phyloP scores from a whole-genome alignment of 306 rosid species.

The Trichosanthes cucumerina region DNA sequence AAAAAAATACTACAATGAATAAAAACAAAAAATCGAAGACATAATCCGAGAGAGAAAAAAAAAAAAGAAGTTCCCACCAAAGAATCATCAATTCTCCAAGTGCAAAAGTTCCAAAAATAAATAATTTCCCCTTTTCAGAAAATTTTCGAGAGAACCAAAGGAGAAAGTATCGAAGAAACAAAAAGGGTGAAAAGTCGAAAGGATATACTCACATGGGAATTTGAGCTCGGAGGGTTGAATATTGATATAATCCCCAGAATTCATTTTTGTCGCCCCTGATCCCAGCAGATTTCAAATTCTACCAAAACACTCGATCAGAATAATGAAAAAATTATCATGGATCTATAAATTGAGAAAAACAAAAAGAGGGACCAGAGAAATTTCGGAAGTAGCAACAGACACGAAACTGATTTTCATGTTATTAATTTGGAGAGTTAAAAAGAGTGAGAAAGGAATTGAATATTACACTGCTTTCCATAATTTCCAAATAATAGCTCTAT shows the following conservation, averaged over 20 bases:
- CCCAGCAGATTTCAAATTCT: not conserved
- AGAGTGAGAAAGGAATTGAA: not conserved
- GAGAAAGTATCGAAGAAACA: not conserved
- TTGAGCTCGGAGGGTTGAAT: constrained; percentile 41
- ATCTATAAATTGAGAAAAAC: constrained; percentile 9
- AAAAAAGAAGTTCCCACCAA: not conserved
- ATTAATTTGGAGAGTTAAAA: not conserved
- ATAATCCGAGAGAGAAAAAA: not conserved
- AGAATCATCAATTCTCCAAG: not conserved
- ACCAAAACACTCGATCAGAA: constrained; percentile 3
- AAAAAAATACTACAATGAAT: not conserved
- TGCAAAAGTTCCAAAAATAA: not conserved
- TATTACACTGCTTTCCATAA: not conserved
- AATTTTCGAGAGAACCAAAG: not conserved
- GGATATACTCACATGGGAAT: constrained; percentile 24
- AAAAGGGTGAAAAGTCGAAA: not conserved
- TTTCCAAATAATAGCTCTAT: not conserved
- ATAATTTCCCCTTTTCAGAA: not conserved
- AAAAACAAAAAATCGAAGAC: not conserved
- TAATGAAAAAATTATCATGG: not conserved
- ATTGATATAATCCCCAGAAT: constrained; percentile 27
- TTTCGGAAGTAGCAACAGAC: constrained; percentile 4
- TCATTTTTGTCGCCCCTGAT: constrained; percentile 18
- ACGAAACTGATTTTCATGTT: constrained; percentile 5
- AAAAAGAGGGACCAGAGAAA: constrained; percentile 2